phyloP scores from a whole-genome alignment of 129 eudicot species.

The Helianthus annuus region DNA sequence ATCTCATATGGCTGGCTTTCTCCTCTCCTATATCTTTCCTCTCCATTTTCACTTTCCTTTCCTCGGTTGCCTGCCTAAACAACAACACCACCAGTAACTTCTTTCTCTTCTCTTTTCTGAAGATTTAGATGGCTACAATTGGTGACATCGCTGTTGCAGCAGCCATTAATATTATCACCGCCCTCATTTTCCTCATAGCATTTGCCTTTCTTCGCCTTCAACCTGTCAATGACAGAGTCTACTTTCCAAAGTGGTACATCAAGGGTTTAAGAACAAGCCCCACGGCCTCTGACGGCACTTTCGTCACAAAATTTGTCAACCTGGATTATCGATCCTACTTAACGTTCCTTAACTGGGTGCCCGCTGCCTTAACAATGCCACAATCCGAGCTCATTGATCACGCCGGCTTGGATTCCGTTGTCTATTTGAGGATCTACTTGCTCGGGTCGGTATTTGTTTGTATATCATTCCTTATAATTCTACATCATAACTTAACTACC shows the following conservation, averaged over 20 bases:
- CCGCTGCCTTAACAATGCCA: conserved; percentile 77
- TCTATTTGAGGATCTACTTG: conserved; percentile 84
- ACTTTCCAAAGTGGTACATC: conserved; percentile 89
- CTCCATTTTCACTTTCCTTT: background rate
- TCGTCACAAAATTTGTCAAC: conserved; percentile 62
- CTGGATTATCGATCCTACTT: conserved; percentile 68
- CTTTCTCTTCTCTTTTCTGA: no score
- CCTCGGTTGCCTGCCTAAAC: no score
- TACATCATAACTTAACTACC: no score
- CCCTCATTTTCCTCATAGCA: conserved; percentile 65
- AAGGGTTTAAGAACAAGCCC: conserved; percentile 70
- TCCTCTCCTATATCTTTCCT: no score
- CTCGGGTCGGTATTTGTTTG: conserved; percentile 51
- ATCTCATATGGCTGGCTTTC: no score
- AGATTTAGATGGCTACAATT: conserved; percentile 67
- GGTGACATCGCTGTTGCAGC: conserved; percentile 78
- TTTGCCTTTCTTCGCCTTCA: conserved; percentile 78
- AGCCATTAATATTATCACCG: conserved; percentile 63
- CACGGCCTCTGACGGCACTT: conserved; percentile 40
- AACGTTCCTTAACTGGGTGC: conserved; percentile 76
- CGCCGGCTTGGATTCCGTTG: conserved; percentile 89
- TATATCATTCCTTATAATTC: no score
- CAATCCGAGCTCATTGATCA: conserved; percentile 85
- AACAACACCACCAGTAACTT: no score
- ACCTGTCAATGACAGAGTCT: conserved; percentile 79